A percentile compares a stretch with the other conserved stretches of the same genome.
Conservation (phyloP, 148 eudicot species). For the Gaultheria prostrata region DNA sequence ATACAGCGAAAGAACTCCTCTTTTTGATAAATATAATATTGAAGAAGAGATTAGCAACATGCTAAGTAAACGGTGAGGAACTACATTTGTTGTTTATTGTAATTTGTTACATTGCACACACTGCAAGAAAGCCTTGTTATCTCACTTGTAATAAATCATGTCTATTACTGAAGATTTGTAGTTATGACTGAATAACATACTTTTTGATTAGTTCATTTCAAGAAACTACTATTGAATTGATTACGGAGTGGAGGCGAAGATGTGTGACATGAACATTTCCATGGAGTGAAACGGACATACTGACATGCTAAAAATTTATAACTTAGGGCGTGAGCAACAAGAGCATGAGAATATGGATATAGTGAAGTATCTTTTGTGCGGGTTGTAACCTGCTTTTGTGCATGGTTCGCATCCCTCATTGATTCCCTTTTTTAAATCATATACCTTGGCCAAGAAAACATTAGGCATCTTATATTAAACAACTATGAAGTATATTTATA, state of each 20-base stretch:
- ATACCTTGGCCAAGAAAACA: neutral
- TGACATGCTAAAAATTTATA: neutral
- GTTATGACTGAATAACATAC: neutral
- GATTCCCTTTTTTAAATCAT: neutral
- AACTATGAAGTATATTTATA: neutral
- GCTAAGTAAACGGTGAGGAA: constrained; percentile 79
- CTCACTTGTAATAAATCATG: neutral
- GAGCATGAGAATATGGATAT: neutral
- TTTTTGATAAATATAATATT: constrained; percentile 78
- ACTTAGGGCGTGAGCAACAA: neutral
- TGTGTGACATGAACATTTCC: neutral
- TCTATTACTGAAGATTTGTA: neutral
- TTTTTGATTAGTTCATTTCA: neutral
- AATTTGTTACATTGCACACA: neutral
- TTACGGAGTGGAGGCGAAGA: neutral
- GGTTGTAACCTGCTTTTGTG: neutral
- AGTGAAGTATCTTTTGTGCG: neutral
- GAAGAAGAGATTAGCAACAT: constrained; percentile 90
- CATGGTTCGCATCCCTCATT: neutral
- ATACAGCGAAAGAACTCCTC: constrained; percentile 66
- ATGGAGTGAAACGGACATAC: neutral
- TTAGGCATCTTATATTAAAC: neutral
- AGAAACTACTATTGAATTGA: neutral
- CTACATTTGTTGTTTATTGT: neutral
- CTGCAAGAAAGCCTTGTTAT: constrained; percentile 1